phyloP scores from a whole-genome alignment of 345 rosid genomes.

The Brassica juncea region DNA sequence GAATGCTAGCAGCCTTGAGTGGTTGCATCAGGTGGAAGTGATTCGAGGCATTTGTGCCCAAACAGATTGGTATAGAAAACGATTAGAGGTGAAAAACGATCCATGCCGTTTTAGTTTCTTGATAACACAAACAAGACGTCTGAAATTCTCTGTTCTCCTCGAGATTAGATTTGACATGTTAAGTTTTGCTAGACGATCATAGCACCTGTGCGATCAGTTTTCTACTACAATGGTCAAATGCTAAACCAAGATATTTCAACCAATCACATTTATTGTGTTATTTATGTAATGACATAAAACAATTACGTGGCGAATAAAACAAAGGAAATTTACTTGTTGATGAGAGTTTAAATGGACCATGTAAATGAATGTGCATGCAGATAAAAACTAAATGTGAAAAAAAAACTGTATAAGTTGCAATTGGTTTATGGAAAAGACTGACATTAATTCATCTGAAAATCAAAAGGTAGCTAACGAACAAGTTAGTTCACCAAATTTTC shows the following conservation, averaged over 20 bases:
- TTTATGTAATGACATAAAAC: neutral
- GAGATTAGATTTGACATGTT: too few relatives aligned
- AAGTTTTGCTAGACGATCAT: too few relatives aligned
- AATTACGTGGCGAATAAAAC: neutral
- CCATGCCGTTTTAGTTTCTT: too few relatives aligned
- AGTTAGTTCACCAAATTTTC: constrained; percentile 23
- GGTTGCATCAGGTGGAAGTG: too few relatives aligned
- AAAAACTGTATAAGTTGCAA: neutral
- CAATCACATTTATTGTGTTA: neutral
- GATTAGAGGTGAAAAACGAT: too few relatives aligned
- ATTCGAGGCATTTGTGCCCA: too few relatives aligned
- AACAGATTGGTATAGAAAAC: too few relatives aligned
- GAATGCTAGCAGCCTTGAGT: too few relatives aligned
- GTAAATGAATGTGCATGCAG: neutral
- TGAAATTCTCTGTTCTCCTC: too few relatives aligned
- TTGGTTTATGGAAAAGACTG: neutral
- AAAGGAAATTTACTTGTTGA: neutral
- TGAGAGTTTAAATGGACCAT: neutral
- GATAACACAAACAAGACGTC: too few relatives aligned
- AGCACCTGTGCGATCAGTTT: too few relatives aligned
- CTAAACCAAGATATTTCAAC: neutral
- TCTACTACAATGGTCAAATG: too few relatives aligned
- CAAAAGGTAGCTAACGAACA: constrained; percentile 28
- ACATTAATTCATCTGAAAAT: constrained; percentile 31
- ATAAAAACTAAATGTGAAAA: neutral